Base-by-base conservation (phyloP, 371 early-diverging fungal genomes). In the Mortierella sp. region DNA sequence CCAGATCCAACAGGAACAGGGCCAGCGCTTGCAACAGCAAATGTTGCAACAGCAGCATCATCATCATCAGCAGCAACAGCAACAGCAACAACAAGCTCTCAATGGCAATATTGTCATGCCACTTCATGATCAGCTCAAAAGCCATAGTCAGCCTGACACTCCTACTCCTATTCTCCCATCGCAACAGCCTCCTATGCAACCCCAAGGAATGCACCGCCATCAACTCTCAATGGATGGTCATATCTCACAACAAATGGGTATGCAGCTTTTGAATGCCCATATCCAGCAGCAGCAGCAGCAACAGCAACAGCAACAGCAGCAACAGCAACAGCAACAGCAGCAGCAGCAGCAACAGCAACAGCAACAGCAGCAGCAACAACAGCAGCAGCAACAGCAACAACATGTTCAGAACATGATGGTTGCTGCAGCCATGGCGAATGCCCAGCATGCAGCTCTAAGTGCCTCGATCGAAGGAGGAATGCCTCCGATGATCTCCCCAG, bases 131-230 rank as follows among this genome's bases (percentile, higher is more conserved):
- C 69, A 64, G 9, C 64, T 68, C 4, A 52, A 61, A 30, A 51
- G 61, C 16, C 69, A 74, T 21, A 46, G 62, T 23, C 45, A 46
- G 12, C 23, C 52, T 19, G 65, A 60, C 0, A 66, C 75, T 2
- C 75, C 70, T 14, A 62, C 75, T 2, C 75, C 75, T 14, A 70
- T 74, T n/a, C 69, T 74, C 9, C 70, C 75, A 7, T 74, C 75
- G 9, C 75, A 74, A 43, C 69, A 64, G 44, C 62, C 75, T 18
- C 25, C 57, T 9, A 21, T 58, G 11, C 58, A 57, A 29, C n/a
- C 57, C 21, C 66, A 66, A 4, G 58, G 61, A 23, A 69, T 74
- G 69, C 75, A 74, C 55, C 62, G 63, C n/a, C 75, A 64, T 23
- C 75, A 74, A 37, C 62, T 65, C 9, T 74, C 75, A 5, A 56